Conservation (phyloP, 2,329 filamentous ascomycete species). For the Didymella pomorum region DNA sequence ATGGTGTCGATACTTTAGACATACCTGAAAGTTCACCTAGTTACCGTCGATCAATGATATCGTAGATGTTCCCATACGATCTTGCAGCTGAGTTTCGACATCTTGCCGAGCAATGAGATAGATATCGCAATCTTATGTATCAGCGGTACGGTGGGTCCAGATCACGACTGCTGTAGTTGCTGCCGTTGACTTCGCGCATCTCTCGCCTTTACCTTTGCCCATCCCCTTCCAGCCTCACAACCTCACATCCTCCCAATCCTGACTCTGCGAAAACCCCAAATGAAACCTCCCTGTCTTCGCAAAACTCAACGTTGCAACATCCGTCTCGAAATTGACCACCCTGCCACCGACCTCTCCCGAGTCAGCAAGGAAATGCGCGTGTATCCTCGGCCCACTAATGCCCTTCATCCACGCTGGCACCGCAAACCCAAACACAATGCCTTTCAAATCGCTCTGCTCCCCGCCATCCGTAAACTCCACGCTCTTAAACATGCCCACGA, state of each 20-base stretch:
- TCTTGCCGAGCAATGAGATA: background rate
- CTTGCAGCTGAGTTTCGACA: background rate
- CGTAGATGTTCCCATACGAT: background rate
- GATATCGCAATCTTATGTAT: no score
- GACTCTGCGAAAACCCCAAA: conserved; percentile 53
- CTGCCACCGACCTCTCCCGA: conserved; percentile 46
- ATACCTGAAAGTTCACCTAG: background rate
- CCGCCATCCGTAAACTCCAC: conserved; percentile 36
- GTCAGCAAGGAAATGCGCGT: conserved; percentile 47
- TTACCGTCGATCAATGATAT: background rate
- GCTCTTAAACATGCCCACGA: conserved; percentile 48
- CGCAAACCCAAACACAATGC: conserved; percentile 52
- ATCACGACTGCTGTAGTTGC: no score
- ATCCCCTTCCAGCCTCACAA: background rate
- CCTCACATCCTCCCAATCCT: conserved; percentile 51
- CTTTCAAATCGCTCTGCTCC: conserved; percentile 38
- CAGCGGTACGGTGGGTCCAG: no score
- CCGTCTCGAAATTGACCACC: conserved; percentile 51
- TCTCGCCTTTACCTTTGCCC: no score
- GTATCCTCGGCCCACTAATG: conserved; percentile 51
- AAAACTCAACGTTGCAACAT: conserved; percentile 48
- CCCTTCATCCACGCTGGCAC: conserved; percentile 53
- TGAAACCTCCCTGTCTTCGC: conserved; percentile 54
- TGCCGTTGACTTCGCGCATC: no score
- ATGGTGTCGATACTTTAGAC: background rate